Evolutionary conservation across 2,329 filamentous ascomycete species (phyloP), one percentile per base, ranked within the genome.

Genomic region (Colletotrichum agaves): DNA sequence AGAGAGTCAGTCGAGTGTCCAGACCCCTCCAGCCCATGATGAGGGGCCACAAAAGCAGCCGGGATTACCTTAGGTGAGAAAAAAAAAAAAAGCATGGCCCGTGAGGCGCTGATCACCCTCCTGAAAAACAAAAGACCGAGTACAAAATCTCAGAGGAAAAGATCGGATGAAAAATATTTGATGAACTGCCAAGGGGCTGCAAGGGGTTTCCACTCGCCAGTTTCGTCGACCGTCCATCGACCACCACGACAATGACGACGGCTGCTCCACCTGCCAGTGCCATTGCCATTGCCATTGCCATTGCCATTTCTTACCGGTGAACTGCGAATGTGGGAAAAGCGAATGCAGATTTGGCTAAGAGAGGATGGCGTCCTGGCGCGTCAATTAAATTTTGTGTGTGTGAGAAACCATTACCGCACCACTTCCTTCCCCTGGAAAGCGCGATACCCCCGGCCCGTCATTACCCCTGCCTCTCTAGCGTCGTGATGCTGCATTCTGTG

Each of bases 341-440:
- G 31, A 31, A n/a, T 17, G 47, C 21, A 50, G 27, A 4, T 27
- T 27, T 31, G 27, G 31, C 12, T 35, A 27, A 35, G 47, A 6
- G 12, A 35, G 31, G 41, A 44, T 44, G 63, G 41, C 39, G 41
- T 19, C 33, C 33, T 55, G 52, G 13, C 53, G 53, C 39, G 41
- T 57, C 53, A 37, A 44, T 33, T 39, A 37, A 7, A 11, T 39
- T 37, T n/a, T 13, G 23, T 13, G 39, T 13, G 23, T 13, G 39
- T 19, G 6, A 21, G 27, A 11, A 43, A 39, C 33, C 50, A 57
- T 50, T 50, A 50, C 59, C 59, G 44, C 63, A 63, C 52, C 44
- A 60, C 50, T 61, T 52, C 61, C 61, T 41, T 69, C 62, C 62
- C 62, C 49, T 33, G 52, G 52, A 66, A 69, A 62, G 63, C 50